Evolutionary conservation across 371 early-diverging fungal genomes (phyloP), one percentile per base, ranked within the genome.

Genomic region (Thermomucor indicae-seudaticae): DNA sequence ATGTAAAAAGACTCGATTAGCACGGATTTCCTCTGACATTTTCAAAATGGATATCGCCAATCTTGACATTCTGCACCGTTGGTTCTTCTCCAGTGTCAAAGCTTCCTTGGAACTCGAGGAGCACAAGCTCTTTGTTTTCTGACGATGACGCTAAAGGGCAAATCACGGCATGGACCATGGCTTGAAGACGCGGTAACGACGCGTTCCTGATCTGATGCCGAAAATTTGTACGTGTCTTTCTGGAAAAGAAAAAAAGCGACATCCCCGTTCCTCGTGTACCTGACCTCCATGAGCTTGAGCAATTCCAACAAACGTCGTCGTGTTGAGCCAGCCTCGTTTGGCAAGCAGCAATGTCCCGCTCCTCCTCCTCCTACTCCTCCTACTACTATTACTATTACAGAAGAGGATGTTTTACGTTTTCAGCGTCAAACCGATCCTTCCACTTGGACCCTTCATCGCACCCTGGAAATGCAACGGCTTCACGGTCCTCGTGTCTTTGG

Each of bases 81-180:
- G 35, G 25, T n/a, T 43, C 55, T 4, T 54, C 63, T n/a, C n/a
- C n/a, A n/a, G 52, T 53, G 31, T 61, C 58, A 38, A 81, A 64
- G 30, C 62, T 65, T 34, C 82, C 82, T 62, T 79, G 82, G 44
- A 81, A 71, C 23, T 81, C 82, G 29, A 79, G 60, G 22, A 72
- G 46, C 1, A 75, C 45, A 22, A 74, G 52, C 14, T 63, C 62
- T 46, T 63, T 25, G 6, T 43, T 49, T 14, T 48, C 23, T 12
- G 41, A 23, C 1, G 68, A 65, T 6, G 30, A 24, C 8, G 49
- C 3, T 14, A 57, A 35, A 5, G 68, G 42, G 31, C 43, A 53
- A 51, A 72, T 65, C 22, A 65, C 58, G 17, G 65, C 53, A 22
- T 64, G 55, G 11, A 65, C 68, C 72, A 72, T 72, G 38, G 22